phyloP scores from a whole-genome alignment of 108 stramenopile species.

The Nitzschia sp. region DNA sequence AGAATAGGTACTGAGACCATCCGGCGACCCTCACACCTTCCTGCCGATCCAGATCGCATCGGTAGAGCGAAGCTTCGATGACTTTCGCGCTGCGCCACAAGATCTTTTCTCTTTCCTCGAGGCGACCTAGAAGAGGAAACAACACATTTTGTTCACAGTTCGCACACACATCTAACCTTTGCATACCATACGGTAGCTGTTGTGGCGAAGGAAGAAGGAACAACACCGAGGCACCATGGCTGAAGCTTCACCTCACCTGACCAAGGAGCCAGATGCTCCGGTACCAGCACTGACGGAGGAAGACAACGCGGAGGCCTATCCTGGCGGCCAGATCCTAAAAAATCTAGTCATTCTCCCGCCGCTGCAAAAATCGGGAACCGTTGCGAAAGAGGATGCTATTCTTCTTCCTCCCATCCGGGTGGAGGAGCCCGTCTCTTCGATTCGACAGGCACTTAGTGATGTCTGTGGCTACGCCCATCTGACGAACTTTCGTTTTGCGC shows the following conservation, averaged over 20 bases:
- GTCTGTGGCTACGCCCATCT: constrained; percentile 71
- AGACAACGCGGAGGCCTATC: not conserved
- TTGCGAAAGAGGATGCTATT: constrained; percentile 22
- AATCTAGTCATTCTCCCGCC: constrained; percentile 72
- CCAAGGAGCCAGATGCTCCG: not conserved
- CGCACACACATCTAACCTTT: no score
- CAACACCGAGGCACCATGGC: not conserved
- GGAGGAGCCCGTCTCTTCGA: constrained; percentile 72
- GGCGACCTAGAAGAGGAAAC: no score
- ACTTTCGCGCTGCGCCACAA: no score
- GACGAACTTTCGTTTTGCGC: constrained; percentile 73
- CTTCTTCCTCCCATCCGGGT: constrained; percentile 77
- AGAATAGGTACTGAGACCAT: no score
- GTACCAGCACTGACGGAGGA: constrained; percentile 8
- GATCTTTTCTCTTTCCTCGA: no score
- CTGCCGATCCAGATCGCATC: no score
- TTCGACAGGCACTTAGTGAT: constrained; percentile 70
- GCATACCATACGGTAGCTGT: no score
- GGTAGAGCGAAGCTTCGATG: no score
- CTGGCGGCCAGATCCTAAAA: constrained; percentile 36
- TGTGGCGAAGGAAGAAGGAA: no score
- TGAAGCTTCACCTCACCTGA: not conserved
- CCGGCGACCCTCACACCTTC: no score
- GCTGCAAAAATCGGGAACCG: constrained; percentile 42
- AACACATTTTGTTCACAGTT: no score